These are phyloP conservation scores for Coffea eugenioides DNA, from an alignment of 257 asterid genomes.

Conservation along the genomic window DNA sequence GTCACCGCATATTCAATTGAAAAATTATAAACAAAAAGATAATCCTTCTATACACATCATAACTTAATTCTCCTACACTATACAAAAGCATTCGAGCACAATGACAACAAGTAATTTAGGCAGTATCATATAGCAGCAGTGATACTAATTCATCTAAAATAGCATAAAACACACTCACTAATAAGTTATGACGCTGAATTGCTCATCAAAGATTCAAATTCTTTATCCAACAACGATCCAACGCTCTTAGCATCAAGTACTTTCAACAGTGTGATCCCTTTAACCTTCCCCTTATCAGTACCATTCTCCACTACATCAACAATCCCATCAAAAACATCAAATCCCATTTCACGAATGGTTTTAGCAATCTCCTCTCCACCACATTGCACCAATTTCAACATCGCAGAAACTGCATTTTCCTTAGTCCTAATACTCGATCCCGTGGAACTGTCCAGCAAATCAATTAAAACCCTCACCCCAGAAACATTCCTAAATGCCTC, in stretches of 20 bases:
- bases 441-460: slow-evolving; percentile 70
- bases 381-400: slow-evolving; percentile 72
- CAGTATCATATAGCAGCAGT: background rate
- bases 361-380: slow-evolving; percentile 57
- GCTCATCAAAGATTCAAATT: slow-evolving; percentile 11
- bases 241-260: slow-evolving; percentile 35
- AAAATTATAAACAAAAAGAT: background rate
- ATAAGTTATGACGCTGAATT: background rate
- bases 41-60: background rate
- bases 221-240: background rate
- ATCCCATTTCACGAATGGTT: slow-evolving; percentile 50
- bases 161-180: background rate
- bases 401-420: slow-evolving; percentile 76
- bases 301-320: slow-evolving; percentile 70
- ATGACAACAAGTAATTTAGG: background rate
- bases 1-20: background rate
- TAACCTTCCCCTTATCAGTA: slow-evolving; percentile 68
- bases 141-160: background rate
- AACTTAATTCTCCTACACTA: background rate
- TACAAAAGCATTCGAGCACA: background rate
- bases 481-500: slow-evolving; percentile 63
- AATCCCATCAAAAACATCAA: slow-evolving; percentile 71
- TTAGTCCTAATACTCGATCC: slow-evolving; percentile 74
- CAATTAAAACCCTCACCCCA: slow-evolving; percentile 75
- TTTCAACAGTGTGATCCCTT: slow-evolving; percentile 56